A percentile compares a stretch with the other conserved stretches of the same genome.
Conservation (phyloP, 164 flowering plant genomes). For the Vitis amurensis region DNA sequence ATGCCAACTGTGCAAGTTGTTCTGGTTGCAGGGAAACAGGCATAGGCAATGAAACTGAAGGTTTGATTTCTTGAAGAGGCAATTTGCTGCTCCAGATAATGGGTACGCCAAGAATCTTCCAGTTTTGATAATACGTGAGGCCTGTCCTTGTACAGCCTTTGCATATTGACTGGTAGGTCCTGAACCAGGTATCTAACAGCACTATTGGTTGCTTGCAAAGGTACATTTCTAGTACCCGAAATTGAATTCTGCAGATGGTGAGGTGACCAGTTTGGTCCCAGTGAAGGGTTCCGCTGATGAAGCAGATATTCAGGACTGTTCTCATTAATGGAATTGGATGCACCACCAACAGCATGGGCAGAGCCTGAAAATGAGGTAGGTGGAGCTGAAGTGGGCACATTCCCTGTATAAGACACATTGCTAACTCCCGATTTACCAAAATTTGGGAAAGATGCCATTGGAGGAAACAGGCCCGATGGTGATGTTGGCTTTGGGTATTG, state of each 20-base stretch:
- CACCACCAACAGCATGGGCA: constrained; percentile 18
- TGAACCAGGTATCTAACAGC: constrained; percentile 23
- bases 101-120: constrained; percentile 28
- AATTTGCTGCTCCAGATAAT: constrained; percentile 24
- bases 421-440: constrained; percentile 27
- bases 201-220: constrained; percentile 26
- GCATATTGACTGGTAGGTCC: constrained; percentile 27
- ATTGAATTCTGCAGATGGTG: constrained; percentile 34
- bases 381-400: constrained; percentile 26
- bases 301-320: constrained; percentile 34
- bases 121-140: constrained; percentile 29
- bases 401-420: constrained; percentile 24
- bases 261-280: constrained; percentile 44
- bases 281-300: constrained; percentile 26
- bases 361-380: constrained; percentile 31
- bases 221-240: constrained; percentile 27
- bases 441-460: constrained; percentile 27
- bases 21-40: constrained; percentile 48
- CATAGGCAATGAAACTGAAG: constrained; percentile 26
- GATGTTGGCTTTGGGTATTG: constrained; percentile 28
- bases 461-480: constrained; percentile 39
- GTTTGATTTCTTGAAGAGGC: constrained; percentile 31
- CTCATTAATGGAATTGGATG: constrained; percentile 28
- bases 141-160: constrained; percentile 28
- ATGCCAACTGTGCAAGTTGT: constrained; percentile 72